Evolutionary conservation across 495 filamentous ascomycete species (phyloP), one percentile per base, ranked within the genome.

Genomic region (Daldinia grandis): DNA sequence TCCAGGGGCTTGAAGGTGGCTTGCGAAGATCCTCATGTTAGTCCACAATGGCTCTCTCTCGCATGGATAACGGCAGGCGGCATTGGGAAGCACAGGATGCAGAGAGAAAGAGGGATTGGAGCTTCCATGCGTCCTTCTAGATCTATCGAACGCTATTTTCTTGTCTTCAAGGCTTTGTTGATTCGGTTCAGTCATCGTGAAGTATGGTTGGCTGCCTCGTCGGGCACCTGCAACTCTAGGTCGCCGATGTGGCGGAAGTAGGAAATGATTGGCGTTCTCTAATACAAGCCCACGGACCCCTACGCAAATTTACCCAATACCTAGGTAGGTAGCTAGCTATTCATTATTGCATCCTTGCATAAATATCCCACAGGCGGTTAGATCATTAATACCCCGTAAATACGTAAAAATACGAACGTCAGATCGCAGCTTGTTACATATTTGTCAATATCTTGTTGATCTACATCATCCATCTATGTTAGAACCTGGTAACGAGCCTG

Each of bases 71-170:
- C 44, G 64, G 69, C 56, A 55, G 69, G 56, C 53, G 50, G 64
- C 17, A 64, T 35, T 49, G 42, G 42, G 42, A 47, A 21, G 42
- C 19, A 47, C 19, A 47, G 19, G 8, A 47, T 47, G 42, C 42
- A 47, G 42, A 47, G 19, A 47, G 19, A 47, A 5, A 40, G 58
- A 44, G 60, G 55, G 40, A 37, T 55, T 57, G 25, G 44, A 66
- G 42, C 61, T 73, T 73, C 70, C 40, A 73, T 69, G 70, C 70
- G 38, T 73, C 57, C 38, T 73, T 73, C 70, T 69, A 73, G 70
- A 73, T 68, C 57, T 68, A 68, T 49, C 40, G 55, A 72, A 51
- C 55, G 69, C 68, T 58, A 68, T 53, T 19, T 47, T 47, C 42
- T 47, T 60, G 24, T 56, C 25, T 51, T 24, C 25, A 28, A 8